Percentiles rank a stretch among this genome's conserved stretches.
These are phyloP conservation scores for Globisporangium heterothallicum DNA, from an alignment of 352 stramenopile species.

Conservation along the genomic window DNA sequence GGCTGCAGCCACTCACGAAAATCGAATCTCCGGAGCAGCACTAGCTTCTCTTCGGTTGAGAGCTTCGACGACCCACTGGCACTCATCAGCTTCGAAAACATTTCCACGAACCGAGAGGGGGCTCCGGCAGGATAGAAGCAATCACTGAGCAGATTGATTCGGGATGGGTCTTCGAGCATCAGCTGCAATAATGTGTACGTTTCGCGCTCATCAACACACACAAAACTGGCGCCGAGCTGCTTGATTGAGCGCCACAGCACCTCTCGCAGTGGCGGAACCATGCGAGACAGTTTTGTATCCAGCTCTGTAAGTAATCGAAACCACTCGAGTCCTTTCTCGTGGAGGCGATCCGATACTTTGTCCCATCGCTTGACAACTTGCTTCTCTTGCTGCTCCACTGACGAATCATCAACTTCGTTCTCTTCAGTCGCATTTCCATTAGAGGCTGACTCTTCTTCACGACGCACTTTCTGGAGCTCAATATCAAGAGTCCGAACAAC, in stretches of 20 bases:
- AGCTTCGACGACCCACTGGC: slow-evolving; percentile 59
- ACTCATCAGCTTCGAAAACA: slow-evolving; percentile 86
- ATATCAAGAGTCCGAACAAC: slow-evolving; percentile 53
- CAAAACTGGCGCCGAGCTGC: slow-evolving; percentile 69
- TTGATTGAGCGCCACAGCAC: slow-evolving; percentile 81
- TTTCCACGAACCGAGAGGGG: slow-evolving; percentile 74
- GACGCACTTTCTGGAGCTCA: slow-evolving; percentile 45
- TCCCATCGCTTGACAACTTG: slow-evolving; percentile 22
- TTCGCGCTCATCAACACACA: slow-evolving; percentile 77
- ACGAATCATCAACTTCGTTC: slow-evolving; percentile 11
- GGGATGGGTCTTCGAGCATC: slow-evolving; percentile 80
- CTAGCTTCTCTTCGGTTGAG: slow-evolving; percentile 64
- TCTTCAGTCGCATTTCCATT: slow-evolving; percentile 10
- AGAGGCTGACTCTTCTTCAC: slow-evolving; percentile 18
- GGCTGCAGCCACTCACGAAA: slow-evolving; percentile 68
- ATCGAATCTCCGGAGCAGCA: slow-evolving; percentile 71
- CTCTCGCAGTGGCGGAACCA: slow-evolving; percentile 81
- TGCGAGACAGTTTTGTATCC: slow-evolving; percentile 73
- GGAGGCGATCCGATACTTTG: slow-evolving; percentile 39
- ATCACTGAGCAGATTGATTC: slow-evolving; percentile 74
- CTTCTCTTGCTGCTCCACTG: background rate
- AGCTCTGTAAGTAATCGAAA: slow-evolving; percentile 74
- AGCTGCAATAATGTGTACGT: slow-evolving; percentile 76
- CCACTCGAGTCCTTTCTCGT: slow-evolving; percentile 79
- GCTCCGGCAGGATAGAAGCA: slow-evolving; percentile 77